These are phyloP conservation scores for Camellia japonica DNA, from an alignment of 148 eudicot species.

Conservation along the genomic window DNA sequence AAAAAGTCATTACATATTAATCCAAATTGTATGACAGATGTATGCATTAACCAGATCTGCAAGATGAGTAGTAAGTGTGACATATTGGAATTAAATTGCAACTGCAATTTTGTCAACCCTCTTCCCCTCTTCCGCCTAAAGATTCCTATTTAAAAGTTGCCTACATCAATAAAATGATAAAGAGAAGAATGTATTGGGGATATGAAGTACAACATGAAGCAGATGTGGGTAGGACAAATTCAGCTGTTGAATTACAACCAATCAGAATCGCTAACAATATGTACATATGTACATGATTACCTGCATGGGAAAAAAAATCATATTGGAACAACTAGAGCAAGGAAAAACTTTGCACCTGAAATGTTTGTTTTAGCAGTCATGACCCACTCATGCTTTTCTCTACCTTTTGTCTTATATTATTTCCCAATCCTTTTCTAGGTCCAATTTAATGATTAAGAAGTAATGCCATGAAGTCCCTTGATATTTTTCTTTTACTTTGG, in stretches of 20 bases:
- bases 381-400: not conserved
- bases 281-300: not conserved
- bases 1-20: no score
- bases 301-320: not conserved
- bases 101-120: not conserved
- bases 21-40: not conserved
- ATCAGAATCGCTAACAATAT: not conserved
- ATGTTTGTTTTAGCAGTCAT: not conserved
- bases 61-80: not conserved
- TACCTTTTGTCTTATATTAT: not conserved
- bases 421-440: not conserved
- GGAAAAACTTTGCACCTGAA: not conserved
- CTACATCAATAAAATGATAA: not conserved
- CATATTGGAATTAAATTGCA: not conserved
- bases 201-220: not conserved
- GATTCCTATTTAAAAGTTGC: not conserved
- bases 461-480: not conserved
- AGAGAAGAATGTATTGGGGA: not conserved
- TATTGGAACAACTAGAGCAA: not conserved
- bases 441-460: not conserved
- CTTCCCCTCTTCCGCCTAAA: not conserved
- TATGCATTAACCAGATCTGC: not conserved
- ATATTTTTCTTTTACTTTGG: constrained; percentile 14
- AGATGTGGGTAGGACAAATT: not conserved
- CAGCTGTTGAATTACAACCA: not conserved